Percentiles rank a stretch among this genome's conserved stretches.
phyloP scores from a whole-genome alignment of 345 rosid genomes.

The Tarenaya hassleriana region DNA sequence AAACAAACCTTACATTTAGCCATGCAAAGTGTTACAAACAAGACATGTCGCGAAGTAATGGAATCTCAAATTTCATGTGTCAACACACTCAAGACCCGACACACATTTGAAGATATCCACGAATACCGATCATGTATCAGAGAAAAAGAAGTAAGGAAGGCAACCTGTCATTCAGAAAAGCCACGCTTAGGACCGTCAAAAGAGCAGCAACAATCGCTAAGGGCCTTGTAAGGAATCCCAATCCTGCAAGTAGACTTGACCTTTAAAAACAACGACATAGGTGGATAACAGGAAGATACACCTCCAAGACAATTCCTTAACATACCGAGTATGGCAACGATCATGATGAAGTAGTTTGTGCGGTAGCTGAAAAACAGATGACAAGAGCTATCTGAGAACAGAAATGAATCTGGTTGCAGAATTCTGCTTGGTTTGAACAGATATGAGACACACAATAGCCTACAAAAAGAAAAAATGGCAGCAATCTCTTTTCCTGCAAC shows the following conservation, averaged over 20 bases:
- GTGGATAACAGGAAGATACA: neutral
- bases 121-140: no score
- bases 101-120: no score
- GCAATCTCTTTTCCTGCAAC: no score
- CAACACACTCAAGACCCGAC: no score
- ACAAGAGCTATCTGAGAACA: slow-evolving; percentile 1
- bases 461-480: no score
- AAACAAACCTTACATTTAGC: no score
- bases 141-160: neutral
- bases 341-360: slow-evolving; percentile 90
- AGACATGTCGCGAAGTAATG: no score
- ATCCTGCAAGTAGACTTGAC: slow-evolving; percentile 32
- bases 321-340: slow-evolving; percentile 75
- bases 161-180: slow-evolving; percentile 87
- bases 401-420: neutral
- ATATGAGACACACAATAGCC: no score
- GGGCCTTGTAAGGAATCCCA: slow-evolving; percentile 86
- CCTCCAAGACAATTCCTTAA: no score
- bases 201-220: slow-evolving; percentile 69
- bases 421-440: no score
- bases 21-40: no score
- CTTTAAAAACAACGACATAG: slow-evolving; percentile 1
- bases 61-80: slow-evolving; percentile 2
- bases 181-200: slow-evolving; percentile 61
- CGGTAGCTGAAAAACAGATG: slow-evolving; percentile 52